These are phyloP conservation scores for Tolypocladium album DNA, from an alignment of 2,329 filamentous ascomycete genomes.

Conservation along the genomic window DNA sequence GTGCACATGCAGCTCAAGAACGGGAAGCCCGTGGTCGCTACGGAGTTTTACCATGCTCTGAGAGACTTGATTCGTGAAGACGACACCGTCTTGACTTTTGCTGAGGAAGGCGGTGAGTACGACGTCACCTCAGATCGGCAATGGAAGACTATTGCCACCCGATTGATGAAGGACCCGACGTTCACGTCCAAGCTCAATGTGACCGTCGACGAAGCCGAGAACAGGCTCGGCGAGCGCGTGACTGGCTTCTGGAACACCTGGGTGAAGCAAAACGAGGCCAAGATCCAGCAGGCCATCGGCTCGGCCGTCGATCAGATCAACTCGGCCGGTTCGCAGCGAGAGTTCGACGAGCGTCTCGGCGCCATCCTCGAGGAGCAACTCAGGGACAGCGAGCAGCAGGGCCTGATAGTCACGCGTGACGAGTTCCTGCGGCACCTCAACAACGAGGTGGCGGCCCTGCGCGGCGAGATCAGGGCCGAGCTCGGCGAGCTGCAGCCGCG, in stretches of 20 bases:
- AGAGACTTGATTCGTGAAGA: constrained; percentile 41
- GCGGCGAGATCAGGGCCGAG: constrained; percentile 27
- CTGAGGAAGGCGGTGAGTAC: constrained; percentile 25
- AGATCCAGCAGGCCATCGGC: constrained; percentile 19
- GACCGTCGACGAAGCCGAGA: constrained; percentile 13
- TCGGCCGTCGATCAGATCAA: constrained; percentile 23
- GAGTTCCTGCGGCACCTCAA: constrained; percentile 36
- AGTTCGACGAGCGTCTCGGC: constrained; percentile 23
- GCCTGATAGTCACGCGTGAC: constrained; percentile 31
- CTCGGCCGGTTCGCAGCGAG: constrained; percentile 18
- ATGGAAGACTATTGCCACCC: constrained; percentile 33
- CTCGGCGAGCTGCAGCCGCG: constrained; percentile 24
- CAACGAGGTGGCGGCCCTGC: constrained; percentile 25
- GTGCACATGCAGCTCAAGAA: constrained; percentile 43
- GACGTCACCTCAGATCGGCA: constrained; percentile 32
- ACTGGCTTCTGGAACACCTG: constrained; percentile 39
- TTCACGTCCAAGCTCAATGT: constrained; percentile 17
- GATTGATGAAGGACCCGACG: constrained; percentile 24
- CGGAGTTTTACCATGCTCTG: constrained; percentile 57
- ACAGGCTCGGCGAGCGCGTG: constrained; percentile 17
- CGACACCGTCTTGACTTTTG: constrained; percentile 33
- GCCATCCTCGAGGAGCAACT: constrained; percentile 26
- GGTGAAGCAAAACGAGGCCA: constrained; percentile 37
- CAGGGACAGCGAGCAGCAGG: constrained; percentile 16
- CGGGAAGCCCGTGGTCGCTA: constrained; percentile 42